Conservation (phyloP, 768 basidiomycete species). For the Pisolithus microcarpus region DNA sequence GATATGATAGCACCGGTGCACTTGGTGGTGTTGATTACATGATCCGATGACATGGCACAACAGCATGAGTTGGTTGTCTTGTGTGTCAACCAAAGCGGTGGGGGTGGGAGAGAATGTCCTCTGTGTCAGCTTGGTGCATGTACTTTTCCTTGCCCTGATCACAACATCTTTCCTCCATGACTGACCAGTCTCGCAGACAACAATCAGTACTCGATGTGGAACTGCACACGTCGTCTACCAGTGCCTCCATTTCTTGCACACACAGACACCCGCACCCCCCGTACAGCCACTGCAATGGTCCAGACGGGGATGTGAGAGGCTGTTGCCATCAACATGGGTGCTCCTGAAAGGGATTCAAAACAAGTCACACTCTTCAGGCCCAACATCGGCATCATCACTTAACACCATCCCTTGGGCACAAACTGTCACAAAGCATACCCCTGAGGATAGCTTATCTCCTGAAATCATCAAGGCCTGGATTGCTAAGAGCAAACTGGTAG, state of each 20-base stretch:
- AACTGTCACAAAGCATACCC: slow-evolving; percentile 51
- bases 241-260: slow-evolving; percentile 45
- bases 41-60: not conserved
- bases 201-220: slow-evolving; percentile 50
- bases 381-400: slow-evolving; percentile 64
- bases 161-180: not conserved
- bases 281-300: slow-evolving; percentile 44
- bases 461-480: slow-evolving; percentile 82
- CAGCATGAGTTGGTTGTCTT: not conserved
- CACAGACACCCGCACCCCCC: slow-evolving; percentile 41
- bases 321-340: slow-evolving; percentile 21
- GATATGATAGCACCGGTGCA: slow-evolving; percentile 5
- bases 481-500: slow-evolving; percentile 79
- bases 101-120: slow-evolving; percentile 12
- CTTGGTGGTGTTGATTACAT: not conserved
- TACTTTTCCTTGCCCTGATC: slow-evolving; percentile 2
- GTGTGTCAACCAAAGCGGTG: no score
- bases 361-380: slow-evolving; percentile 87
- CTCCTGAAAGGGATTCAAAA: slow-evolving; percentile 49
- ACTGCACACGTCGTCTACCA: slow-evolving; percentile 47
- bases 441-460: slow-evolving; percentile 68
- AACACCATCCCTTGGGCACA: slow-evolving; percentile 65
- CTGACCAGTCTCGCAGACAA: slow-evolving; percentile 30
- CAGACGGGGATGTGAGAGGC: slow-evolving; percentile 24
- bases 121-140: slow-evolving; percentile 36